Conservation (phyloP, 345 rosid species). For the Gossypium ekmanianum region DNA sequence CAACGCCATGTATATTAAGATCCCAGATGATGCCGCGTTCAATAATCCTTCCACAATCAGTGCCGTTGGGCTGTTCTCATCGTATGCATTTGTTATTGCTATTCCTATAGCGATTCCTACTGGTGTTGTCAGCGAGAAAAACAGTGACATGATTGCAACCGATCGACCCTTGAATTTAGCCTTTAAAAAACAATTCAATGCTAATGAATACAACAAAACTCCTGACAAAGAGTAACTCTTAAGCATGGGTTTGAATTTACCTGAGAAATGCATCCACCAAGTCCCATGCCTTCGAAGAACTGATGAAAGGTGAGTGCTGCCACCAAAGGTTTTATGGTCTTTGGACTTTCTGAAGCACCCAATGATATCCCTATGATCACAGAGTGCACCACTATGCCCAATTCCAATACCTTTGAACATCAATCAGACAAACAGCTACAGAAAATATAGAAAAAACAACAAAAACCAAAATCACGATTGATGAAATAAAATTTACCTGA, state of each 20-base stretch:
- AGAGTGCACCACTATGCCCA: constrained; percentile 72
- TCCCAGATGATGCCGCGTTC: constrained; percentile 60
- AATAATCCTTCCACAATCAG: constrained; percentile 53
- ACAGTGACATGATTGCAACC: constrained; percentile 39
- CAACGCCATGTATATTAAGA: constrained; percentile 66
- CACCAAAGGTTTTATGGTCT: constrained; percentile 44
- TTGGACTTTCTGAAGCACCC: constrained; percentile 57
- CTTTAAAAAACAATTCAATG: neutral
- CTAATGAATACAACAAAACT: neutral
- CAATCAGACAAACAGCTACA: neutral
- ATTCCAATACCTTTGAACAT: constrained; percentile 46
- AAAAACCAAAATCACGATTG: too few relatives aligned
- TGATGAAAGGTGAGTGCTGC: constrained; percentile 78
- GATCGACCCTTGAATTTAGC: constrained; percentile 25
- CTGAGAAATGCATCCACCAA: constrained; percentile 67
- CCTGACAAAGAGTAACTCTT: neutral
- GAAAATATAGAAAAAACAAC: neutral
- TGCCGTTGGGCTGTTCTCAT: constrained; percentile 49
- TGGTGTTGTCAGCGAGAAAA: constrained; percentile 61
- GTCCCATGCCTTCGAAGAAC: constrained; percentile 75
- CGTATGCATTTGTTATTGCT: constrained; percentile 34
- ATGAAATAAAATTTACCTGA: constrained; percentile 23
- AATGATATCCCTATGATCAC: constrained; percentile 59
- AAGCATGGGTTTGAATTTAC: constrained; percentile 10
- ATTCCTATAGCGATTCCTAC: constrained; percentile 60